Evolutionary conservation across 2,329 filamentous ascomycete species (phyloP), one percentile per base, ranked within the genome.

Genomic region (Penicillium hordei): DNA sequence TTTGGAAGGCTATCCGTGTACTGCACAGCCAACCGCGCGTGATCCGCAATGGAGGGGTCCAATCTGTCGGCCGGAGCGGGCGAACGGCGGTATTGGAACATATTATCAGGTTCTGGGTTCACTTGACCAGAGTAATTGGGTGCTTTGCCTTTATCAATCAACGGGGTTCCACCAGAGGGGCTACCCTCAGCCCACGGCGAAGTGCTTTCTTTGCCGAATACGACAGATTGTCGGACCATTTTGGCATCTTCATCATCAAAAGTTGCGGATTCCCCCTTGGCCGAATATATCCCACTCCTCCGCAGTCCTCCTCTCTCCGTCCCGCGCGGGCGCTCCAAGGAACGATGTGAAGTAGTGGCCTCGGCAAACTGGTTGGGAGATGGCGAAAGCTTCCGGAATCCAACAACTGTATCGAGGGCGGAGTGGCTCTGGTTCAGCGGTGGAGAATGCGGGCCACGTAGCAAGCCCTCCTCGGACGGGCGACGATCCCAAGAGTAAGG

Each of bases 401-500:
- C 54, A 58, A 34, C 50, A 45, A 57, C 38, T 21, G 62, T 59
- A 21, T 55, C 60, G 10, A 62, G 59, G 23, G 65, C 54, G 19
- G 60, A 58, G 48, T 61, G 46, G 44, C 38, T 21, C 61, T 53
- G n/a, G 34, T 61, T 54, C 31, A 60, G 60, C 13, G 52, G 60
- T 3, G 59, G 64, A 3, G 61, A 65, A 59, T 75, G 71, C 39
- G 72, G 65, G 39, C 69, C 49, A 69, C 67, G 65, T 58, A 84
- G 80, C 46, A 83, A 70, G 34, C 78, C 78, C 52, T 84, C 81
- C 52, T 74, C 74, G 2, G 81, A 83, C 50, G 78, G 76, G 52
- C 77, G 78, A 64, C 81, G 83, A 52, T 77, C 78, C 78, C 79
- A 82, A 29, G 82, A 83, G 61, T 79, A 79, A 52, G 80, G 79